A percentile compares a stretch with the other conserved stretches of the same genome.
Conservation (phyloP, 2,329 filamentous ascomycete genomes). For the Berkeleyomyces basicola region DNA sequence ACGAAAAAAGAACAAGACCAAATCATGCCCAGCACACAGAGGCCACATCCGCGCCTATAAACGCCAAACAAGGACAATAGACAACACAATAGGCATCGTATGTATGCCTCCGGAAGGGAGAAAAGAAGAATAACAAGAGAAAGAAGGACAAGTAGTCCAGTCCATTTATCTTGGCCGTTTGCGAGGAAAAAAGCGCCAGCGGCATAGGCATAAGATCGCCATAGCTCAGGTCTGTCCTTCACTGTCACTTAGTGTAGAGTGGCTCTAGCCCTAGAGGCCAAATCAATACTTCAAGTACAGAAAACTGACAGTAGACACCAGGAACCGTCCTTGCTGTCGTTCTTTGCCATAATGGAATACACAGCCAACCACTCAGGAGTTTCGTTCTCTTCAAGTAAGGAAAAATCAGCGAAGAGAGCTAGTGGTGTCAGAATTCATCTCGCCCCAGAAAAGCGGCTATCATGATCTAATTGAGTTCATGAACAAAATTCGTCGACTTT, state of each 20-base stretch:
- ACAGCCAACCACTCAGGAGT: not conserved
- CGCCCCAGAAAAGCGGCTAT: not conserved
- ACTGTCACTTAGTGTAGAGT: not conserved
- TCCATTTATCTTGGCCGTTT: not conserved
- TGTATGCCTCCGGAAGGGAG: not conserved
- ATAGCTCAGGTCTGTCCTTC: constrained; percentile 5
- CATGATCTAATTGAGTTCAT: not conserved
- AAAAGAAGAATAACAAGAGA: not conserved
- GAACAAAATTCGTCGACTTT: not conserved
- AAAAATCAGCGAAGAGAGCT: not conserved
- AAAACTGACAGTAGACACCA: not conserved
- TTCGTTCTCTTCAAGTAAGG: not conserved
- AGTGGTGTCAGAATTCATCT: no score
- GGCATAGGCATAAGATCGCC: not conserved
- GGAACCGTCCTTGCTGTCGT: constrained; percentile 6
- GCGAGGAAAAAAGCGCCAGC: not conserved
- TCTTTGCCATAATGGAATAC: not conserved
- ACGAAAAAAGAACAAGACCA: not conserved
- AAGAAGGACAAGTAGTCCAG: not conserved
- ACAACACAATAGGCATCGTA: not conserved
- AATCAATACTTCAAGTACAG: not conserved
- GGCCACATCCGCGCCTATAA: not conserved
- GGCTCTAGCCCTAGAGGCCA: not conserved
- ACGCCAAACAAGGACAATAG: constrained; percentile 1
- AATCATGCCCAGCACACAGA: not conserved